Conservation (phyloP, 2,329 filamentous ascomycete genomes). For the Microdochium bolleyi region DNA sequence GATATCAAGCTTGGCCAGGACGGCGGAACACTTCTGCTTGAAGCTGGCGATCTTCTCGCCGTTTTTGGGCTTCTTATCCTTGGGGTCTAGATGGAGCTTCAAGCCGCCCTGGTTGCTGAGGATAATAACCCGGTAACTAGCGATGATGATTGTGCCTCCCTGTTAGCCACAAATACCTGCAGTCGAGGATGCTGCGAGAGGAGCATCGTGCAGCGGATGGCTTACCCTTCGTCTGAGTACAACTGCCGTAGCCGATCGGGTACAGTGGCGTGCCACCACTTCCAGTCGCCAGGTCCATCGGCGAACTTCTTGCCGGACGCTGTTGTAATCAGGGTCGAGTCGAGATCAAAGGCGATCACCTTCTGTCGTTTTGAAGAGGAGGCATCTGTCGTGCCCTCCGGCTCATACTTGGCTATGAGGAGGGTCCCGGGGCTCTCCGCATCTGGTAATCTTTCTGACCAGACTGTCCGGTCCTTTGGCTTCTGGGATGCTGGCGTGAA, state of each 20-base stretch:
- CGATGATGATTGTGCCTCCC: neutral
- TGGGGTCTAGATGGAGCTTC: constrained; percentile 65
- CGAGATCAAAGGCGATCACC: constrained; percentile 68
- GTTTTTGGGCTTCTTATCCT: constrained; percentile 51
- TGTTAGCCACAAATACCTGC: constrained; percentile 2
- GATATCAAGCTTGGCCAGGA: constrained; percentile 65
- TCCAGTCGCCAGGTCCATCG: constrained; percentile 71
- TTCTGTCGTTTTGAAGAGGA: constrained; percentile 36
- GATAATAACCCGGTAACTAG: constrained; percentile 66
- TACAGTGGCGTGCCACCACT: constrained; percentile 79
- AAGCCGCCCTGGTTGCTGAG: constrained; percentile 87
- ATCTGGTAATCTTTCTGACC: constrained; percentile 55
- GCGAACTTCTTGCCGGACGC: constrained; percentile 75
- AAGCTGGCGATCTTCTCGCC: constrained; percentile 63
- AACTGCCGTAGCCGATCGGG: constrained; percentile 60
- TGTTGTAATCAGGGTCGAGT: constrained; percentile 79
- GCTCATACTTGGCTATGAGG: constrained; percentile 65
- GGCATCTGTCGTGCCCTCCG: constrained; percentile 24
- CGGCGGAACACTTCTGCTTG: constrained; percentile 67
- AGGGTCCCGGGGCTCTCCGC: constrained; percentile 48
- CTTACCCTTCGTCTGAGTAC: constrained; percentile 57
- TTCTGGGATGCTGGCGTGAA: constrained; percentile 86
- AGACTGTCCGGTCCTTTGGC: constrained; percentile 64
- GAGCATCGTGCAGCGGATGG: neutral
- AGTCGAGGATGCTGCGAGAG: too few relatives aligned